Conservation (phyloP, 192 early-diverging fungal species). For the Backusella tarrabulga region DNA sequence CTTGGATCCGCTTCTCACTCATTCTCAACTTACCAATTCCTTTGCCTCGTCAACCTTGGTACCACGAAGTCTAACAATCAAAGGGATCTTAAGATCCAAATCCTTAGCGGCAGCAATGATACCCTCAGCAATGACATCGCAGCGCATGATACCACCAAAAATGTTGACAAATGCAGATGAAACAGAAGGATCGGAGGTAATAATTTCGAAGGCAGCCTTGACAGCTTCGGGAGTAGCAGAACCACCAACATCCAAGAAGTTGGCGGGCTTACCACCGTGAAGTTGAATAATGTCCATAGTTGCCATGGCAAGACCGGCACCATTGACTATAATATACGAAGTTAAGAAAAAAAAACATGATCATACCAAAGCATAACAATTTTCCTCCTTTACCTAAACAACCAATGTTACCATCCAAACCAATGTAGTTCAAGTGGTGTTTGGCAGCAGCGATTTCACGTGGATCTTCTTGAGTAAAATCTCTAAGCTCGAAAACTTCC, state of each 20-base stretch:
- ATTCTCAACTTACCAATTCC: conserved; percentile 26
- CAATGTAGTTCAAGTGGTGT: conserved; percentile 99
- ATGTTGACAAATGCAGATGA: conserved; percentile 99
- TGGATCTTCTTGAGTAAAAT: conserved; percentile 93
- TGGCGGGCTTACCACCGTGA: conserved; percentile 97
- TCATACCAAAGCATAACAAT: neutral
- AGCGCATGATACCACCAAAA: conserved; percentile 99
- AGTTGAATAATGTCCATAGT: conserved; percentile 99
- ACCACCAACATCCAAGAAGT: conserved; percentile 99
- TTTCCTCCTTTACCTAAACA: conserved; percentile 69
- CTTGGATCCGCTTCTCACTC: neutral
- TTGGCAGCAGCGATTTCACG: conserved; percentile 97
- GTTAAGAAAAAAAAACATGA: neutral
- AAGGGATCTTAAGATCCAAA: conserved; percentile 89
- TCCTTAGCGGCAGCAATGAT: conserved; percentile 94
- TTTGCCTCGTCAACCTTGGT: conserved; percentile 49
- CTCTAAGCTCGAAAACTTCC: conserved; percentile 85
- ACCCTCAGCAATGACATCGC: conserved; percentile 97
- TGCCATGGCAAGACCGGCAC: conserved; percentile 98
- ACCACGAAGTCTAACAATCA: conserved; percentile 96
- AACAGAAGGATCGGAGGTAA: conserved; percentile 93
- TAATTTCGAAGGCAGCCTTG: conserved; percentile 99
- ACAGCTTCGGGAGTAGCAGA: conserved; percentile 94
- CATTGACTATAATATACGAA: conserved; percentile 66
- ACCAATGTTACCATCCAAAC: conserved; percentile 96